phyloP scores from a whole-genome alignment of 495 filamentous ascomycete species.

The Aspergillus nanangensis region DNA sequence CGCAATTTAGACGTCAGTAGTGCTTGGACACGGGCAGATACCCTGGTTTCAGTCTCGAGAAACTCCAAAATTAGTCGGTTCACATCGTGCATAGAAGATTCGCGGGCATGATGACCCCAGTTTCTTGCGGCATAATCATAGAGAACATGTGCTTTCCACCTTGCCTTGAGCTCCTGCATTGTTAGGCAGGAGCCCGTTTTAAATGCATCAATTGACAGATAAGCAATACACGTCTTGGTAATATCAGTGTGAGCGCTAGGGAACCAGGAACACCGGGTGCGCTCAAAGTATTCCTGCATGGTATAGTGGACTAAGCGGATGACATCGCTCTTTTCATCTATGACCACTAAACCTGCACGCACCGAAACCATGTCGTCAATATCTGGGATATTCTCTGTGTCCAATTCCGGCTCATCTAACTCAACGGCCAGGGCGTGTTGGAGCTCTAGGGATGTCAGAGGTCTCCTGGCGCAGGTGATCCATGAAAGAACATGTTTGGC shows the following conservation, averaged over 20 bases:
- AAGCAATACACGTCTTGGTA: slow-evolving; percentile 10
- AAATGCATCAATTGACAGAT: slow-evolving; percentile 14
- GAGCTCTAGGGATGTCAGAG: slow-evolving; percentile 38
- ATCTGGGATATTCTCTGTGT: slow-evolving; percentile 33
- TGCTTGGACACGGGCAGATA: neutral
- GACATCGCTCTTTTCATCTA: slow-evolving; percentile 39
- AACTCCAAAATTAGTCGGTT: neutral
- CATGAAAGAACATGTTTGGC: slow-evolving; percentile 19
- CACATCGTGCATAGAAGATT: neutral
- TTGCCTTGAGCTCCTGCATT: slow-evolving; percentile 1
- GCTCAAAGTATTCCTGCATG: slow-evolving; percentile 43
- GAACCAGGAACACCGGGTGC: slow-evolving; percentile 15
- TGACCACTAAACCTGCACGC: slow-evolving; percentile 47
- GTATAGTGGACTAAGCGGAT: slow-evolving; percentile 53
- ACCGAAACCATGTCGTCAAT: slow-evolving; percentile 39
- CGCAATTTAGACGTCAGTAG: neutral
- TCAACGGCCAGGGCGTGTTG: slow-evolving; percentile 44
- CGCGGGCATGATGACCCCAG: slow-evolving; percentile 32
- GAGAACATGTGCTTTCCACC: slow-evolving; percentile 20
- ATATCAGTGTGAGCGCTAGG: slow-evolving; percentile 11
- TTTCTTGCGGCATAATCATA: slow-evolving; percentile 37
- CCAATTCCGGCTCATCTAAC: slow-evolving; percentile 17
- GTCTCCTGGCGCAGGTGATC: slow-evolving; percentile 33
- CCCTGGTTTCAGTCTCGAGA: neutral
- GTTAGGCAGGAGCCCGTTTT: neutral